Evolutionary conservation across 148 eudicot species (phyloP).

Genomic region (Limonium bicolor): DNA sequence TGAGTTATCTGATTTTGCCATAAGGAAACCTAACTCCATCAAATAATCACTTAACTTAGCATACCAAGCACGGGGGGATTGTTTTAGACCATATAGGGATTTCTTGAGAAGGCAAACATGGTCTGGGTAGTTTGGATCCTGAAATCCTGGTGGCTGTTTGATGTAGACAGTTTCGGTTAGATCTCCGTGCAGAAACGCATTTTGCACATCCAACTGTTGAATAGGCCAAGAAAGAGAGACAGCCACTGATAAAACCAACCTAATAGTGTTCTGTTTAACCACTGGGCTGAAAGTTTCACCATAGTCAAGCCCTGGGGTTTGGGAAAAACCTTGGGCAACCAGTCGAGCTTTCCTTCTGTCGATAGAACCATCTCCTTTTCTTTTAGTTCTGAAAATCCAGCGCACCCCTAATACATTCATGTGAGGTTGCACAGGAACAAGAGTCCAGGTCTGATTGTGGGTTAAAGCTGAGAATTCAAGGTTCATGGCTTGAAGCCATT

Average conservation of each 20-base stretch:
- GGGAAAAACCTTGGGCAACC: too few relatives aligned
- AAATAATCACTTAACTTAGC: background rate
- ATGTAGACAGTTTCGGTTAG: background rate
- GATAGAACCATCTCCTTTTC: background rate
- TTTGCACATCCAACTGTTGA: background rate
- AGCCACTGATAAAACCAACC: background rate
- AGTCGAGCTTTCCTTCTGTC: background rate
- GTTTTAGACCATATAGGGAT: background rate
- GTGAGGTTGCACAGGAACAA: background rate
- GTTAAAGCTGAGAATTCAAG: background rate
- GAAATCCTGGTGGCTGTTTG: background rate
- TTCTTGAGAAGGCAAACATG: background rate
- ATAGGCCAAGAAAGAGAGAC: background rate
- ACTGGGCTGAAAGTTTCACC: too few relatives aligned
- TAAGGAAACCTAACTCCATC: background rate
- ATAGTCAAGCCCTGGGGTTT: too few relatives aligned
- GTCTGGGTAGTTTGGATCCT: background rate
- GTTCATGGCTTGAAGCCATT: background rate
- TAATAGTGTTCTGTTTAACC: too few relatives aligned
- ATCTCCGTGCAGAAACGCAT: background rate
- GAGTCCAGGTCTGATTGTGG: background rate
- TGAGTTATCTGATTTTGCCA: background rate
- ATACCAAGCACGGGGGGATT: background rate
- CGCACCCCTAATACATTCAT: background rate
- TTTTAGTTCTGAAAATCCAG: background rate